phyloP scores from a whole-genome alignment of 345 rosid species.

The Jatropha curcas region DNA sequence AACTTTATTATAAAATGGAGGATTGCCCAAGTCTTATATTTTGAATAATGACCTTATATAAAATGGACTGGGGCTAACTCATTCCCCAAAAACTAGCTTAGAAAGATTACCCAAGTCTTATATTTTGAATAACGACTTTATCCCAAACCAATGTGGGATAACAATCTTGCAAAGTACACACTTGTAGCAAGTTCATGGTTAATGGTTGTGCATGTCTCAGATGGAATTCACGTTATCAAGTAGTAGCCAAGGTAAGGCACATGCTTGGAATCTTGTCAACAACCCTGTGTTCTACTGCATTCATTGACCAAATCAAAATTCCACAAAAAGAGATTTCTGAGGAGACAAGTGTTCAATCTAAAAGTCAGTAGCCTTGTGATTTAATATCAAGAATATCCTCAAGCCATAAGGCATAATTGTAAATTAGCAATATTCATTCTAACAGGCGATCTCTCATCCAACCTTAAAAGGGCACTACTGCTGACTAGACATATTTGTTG shows the following conservation, averaged over 20 bases:
- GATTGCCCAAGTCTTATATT: too few relatives aligned
- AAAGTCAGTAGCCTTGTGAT: background rate
- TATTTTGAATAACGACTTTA: too few relatives aligned
- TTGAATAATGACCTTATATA: too few relatives aligned
- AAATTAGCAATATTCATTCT: background rate
- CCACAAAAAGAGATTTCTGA: background rate
- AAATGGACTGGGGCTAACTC: too few relatives aligned
- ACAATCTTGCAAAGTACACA: background rate
- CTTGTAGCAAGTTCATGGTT: background rate
- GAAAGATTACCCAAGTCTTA: too few relatives aligned
- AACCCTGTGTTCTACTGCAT: background rate
- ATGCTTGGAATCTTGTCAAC: background rate
- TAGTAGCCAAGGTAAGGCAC: background rate
- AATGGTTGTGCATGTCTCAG: too few relatives aligned
- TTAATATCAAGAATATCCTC: background rate
- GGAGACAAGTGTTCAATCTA: background rate
- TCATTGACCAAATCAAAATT: background rate
- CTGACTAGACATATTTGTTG: background rate
- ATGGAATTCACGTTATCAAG: background rate
- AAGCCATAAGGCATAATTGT: background rate
- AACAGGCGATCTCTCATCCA: background rate
- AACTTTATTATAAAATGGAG: too few relatives aligned
- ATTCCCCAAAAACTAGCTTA: too few relatives aligned
- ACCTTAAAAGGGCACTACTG: background rate
- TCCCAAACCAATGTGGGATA: too few relatives aligned